Evolutionary conservation across 2,329 filamentous ascomycete species (phyloP).

Genomic region (Passalora sequoiae): DNA sequence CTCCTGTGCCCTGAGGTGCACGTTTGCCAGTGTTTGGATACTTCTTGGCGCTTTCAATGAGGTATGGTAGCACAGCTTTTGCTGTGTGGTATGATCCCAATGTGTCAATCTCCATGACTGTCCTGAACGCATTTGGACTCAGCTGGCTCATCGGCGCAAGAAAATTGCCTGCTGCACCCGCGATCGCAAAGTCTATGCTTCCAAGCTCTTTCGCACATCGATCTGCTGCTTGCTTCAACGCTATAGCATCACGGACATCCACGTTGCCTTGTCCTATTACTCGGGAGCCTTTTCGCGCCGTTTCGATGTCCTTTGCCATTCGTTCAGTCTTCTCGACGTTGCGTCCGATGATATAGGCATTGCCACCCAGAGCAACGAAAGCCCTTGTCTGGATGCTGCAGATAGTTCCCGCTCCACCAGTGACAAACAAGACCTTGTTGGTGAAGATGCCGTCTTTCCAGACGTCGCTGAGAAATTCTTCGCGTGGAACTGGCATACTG

Average conservation of each 20-base stretch:
- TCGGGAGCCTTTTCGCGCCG: constrained; percentile 69
- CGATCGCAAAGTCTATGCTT: constrained; percentile 86
- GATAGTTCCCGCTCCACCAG: constrained; percentile 87
- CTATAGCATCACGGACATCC: constrained; percentile 63
- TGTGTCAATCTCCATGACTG: constrained; percentile 94
- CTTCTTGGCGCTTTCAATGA: constrained; percentile 66
- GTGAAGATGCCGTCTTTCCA: constrained; percentile 87
- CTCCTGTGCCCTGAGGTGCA: constrained; percentile 51
- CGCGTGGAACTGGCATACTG: constrained; percentile 54
- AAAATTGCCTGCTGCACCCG: constrained; percentile 94
- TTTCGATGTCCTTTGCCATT: constrained; percentile 75
- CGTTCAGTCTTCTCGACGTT: constrained; percentile 81
- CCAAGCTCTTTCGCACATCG: constrained; percentile 78
- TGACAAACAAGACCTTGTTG: constrained; percentile 88
- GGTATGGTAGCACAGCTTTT: constrained; percentile 81
- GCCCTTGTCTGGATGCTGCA: constrained; percentile 92
- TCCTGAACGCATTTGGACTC: constrained; percentile 84
- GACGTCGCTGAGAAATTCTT: constrained; percentile 71
- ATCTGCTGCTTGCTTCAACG: constrained; percentile 68
- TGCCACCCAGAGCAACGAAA: constrained; percentile 81
- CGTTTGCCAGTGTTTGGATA: constrained; percentile 55
- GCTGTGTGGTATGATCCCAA: constrained; percentile 90
- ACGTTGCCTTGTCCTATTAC: constrained; percentile 77
- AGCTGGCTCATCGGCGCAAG: constrained; percentile 77
- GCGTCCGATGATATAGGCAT: constrained; percentile 90